These are phyloP conservation scores for Pholiota microspora DNA, from an alignment of 768 basidiomycete species.

Conservation along the genomic window DNA sequence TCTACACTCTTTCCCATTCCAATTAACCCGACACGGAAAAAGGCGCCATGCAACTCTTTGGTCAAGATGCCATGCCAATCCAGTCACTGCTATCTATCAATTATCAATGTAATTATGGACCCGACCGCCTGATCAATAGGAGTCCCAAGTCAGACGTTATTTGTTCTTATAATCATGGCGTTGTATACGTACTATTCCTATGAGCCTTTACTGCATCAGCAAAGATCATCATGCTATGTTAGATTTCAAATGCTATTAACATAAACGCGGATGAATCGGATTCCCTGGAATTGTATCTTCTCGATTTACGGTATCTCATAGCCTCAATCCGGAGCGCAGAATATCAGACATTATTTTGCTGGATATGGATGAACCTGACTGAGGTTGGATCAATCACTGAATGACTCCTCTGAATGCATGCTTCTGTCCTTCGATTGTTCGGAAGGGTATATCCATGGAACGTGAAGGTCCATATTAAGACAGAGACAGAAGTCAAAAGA, in stretches of 20 bases:
- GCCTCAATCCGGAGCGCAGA: constrained; percentile 4
- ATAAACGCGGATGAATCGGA: background rate
- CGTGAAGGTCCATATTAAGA: background rate
- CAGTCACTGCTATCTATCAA: background rate
- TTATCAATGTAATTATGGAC: constrained; percentile 1
- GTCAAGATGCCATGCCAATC: background rate
- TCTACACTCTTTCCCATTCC: background rate
- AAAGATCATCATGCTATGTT: constrained; percentile 14
- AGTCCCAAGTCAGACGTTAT: constrained; percentile 10
- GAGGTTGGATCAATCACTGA: background rate
- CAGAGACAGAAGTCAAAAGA: background rate
- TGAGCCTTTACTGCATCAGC: constrained; percentile 13
- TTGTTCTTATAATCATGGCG: constrained; percentile 16
- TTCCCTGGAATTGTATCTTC: background rate
- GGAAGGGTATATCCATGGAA: background rate
- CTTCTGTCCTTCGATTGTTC: background rate
- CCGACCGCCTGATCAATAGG: constrained; percentile 1
- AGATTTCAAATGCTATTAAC: constrained; percentile 6
- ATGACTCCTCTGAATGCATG: background rate
- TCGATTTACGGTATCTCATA: no score
- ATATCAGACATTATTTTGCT: background rate
- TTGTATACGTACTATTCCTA: background rate
- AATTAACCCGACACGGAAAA: background rate
- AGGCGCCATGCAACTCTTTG: background rate
- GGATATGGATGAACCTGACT: background rate